Base-by-base conservation (phyloP, 345 rosid genomes). In the Salix exigua region DNA sequence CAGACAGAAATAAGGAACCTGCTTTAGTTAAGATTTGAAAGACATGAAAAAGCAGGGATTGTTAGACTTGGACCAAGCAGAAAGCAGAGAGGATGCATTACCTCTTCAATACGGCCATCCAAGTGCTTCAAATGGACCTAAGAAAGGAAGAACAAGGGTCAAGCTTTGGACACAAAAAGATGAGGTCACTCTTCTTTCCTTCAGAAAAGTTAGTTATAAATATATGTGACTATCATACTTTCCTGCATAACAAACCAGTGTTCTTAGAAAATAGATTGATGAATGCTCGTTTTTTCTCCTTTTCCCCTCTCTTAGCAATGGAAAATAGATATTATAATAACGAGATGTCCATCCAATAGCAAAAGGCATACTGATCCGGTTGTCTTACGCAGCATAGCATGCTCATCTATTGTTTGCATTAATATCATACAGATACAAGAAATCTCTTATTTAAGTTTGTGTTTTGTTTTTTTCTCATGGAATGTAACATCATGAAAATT, bases 1-100 rank as follows among this genome's bases (percentile, higher is more conserved):
- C 80, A 95, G 91, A 88, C 90, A 91, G 92, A 95, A 95, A 90
- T 95, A 95, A 77, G 97, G 99, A 85, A 93, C 99, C 99, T 95
- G 97, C 78, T 88, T 81, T 81, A 86, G 86, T 86, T 68, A 80
- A 83, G 78, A 79, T 81, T 73, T 51, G 46, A 81, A 85, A 82
- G 75, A 72, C 77, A 77, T 81, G 85, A 86, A 85, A 88, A 79
- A 68, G 73, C 83, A 79, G 71, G 76, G 46, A 75, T 65, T 68
- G 62, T 77, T 76, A 65, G 76, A 77, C 62, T 11, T 74, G 38
- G 71, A 78, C 66, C 73, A 80, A 76, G 67, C 42, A 66, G 73
- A 68, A 78, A 77, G 26, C 44, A 62, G 26, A 68, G 42, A 18
- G 66, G 72, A 44, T 42, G 7, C 40, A 31, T 73, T 85, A 92